Conservation (phyloP, 2,329 filamentous ascomycete species). For the Aaosphaeria pasadenensis region DNA sequence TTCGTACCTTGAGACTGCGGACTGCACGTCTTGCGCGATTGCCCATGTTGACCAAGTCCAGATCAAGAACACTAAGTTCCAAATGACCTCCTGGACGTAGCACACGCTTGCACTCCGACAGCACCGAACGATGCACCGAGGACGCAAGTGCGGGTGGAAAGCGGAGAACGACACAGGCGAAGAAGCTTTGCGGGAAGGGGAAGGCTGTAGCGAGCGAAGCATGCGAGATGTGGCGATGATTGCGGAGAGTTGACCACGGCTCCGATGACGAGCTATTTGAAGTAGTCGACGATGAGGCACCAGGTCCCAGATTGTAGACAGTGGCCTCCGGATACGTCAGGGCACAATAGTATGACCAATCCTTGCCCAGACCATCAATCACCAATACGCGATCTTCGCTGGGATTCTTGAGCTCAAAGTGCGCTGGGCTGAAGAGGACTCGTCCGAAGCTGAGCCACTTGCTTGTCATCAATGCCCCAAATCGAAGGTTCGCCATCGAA, state of each 20-base stretch:
- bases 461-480: constrained; percentile 79
- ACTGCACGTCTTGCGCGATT: constrained; percentile 66
- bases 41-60: constrained; percentile 82
- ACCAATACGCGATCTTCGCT: constrained; percentile 67
- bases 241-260: constrained; percentile 47
- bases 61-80: constrained; percentile 74
- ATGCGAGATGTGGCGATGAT: constrained; percentile 74
- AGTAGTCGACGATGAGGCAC: constrained; percentile 17
- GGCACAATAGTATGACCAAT: constrained; percentile 84
- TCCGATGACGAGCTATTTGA: constrained; percentile 15
- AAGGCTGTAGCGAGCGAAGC: constrained; percentile 62
- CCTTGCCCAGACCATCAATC: constrained; percentile 81
- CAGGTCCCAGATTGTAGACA: constrained; percentile 66
- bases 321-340: constrained; percentile 73
- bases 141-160: constrained; percentile 71
- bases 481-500: constrained; percentile 70
- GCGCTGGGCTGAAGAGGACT: constrained; percentile 76
- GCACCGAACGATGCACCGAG: constrained; percentile 64
- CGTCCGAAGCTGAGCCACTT: constrained; percentile 86
- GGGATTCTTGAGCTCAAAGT: constrained; percentile 63
- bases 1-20: constrained; percentile 67
- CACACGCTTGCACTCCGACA: constrained; percentile 74
- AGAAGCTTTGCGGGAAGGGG: constrained; percentile 73
- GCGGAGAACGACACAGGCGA: constrained; percentile 72
- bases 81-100: constrained; percentile 74